Conservation (phyloP, 441 rosid species). For the Adansonia rubrostipa region DNA sequence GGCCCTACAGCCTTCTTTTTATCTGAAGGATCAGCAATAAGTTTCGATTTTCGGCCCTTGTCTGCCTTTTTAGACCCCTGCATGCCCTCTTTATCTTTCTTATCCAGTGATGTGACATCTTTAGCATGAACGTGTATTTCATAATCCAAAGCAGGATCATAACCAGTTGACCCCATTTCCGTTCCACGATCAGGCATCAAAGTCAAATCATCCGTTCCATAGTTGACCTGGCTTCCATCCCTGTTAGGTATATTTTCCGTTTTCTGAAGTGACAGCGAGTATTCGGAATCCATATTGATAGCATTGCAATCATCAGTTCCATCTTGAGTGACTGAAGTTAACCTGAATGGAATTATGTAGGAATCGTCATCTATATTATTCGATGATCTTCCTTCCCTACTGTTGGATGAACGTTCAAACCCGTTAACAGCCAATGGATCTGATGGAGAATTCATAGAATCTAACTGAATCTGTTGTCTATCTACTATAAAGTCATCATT, state of each 20-base stretch:
- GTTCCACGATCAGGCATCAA: constrained; percentile 76
- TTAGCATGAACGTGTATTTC: constrained; percentile 53
- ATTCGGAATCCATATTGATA: constrained; percentile 69
- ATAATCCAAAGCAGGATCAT: constrained; percentile 84
- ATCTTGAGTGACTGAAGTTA: constrained; percentile 47
- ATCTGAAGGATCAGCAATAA: constrained; percentile 49
- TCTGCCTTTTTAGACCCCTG: constrained; percentile 61
- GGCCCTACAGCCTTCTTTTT: constrained; percentile 77
- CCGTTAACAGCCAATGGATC: constrained; percentile 57
- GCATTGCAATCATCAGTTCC: constrained; percentile 52
- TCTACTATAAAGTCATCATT: constrained; percentile 65
- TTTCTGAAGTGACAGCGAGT: constrained; percentile 47
- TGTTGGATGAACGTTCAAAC: constrained; percentile 51
- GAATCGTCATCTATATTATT: constrained; percentile 71
- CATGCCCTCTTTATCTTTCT: constrained; percentile 47
- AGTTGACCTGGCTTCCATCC: constrained; percentile 49
- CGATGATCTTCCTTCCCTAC: constrained; percentile 51
- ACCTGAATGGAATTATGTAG: constrained; percentile 66
- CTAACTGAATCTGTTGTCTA: constrained; percentile 45
- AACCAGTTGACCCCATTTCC: constrained; percentile 60
- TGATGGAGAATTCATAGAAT: constrained; percentile 42
- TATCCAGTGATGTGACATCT: constrained; percentile 39
- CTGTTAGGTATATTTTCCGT: constrained; percentile 43
- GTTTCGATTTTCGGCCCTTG: constrained; percentile 66
- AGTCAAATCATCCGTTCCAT: constrained; percentile 84